Evolutionary conservation across 2,329 filamentous ascomycete species (phyloP), one percentile per base, ranked within the genome.

Genomic region (Grosmannia huntii): DNA sequence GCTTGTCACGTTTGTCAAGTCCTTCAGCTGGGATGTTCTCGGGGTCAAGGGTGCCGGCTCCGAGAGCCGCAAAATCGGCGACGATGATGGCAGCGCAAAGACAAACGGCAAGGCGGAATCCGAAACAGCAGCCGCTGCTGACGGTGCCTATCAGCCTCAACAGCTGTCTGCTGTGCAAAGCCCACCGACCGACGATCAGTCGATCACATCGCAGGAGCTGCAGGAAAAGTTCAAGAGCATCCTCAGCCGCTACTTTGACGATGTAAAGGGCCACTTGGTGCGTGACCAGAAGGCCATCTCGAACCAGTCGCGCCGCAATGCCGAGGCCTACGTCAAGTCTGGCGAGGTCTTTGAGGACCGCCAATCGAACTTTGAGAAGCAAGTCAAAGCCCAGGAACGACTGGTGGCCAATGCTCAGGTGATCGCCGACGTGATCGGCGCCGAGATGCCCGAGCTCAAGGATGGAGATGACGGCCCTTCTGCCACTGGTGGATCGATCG

Each of bases 321-420:
- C 94, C 0, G 94, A 99, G 71, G 94, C 92, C 6, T 99, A 99
- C 66, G 92, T 99, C 66, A 96, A 96, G 68, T 97, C 94, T 44
- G 94, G 94, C 2, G 94, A 99, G 68, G 92, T 99, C 5, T 97
- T 99, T 63, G 94, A 99, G 69, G 94, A 99, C 67, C 87, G 94
- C 55, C 94, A 99, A 69, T 83, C 90, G 57, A 97, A 91, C 68
- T 96, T 95, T 64, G 95, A 99, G 69, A 96, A 91, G 70, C 87
- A 94, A 65, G 78, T 91, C 59, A 99, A 97, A 71, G 80, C 87
- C 0, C 90, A 97, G 68, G 94, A 99, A 69, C 90, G 91, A 63
- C 79, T 99, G 3, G 79, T 96, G 28, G 77, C 89, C 25, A 97
- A 95, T 70, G 90, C 92, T 0, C 95, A 99, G 68, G 82, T 91